phyloP scores from a whole-genome alignment of 2,329 filamentous ascomycete genomes.

The Xylariaceae sp. region DNA sequence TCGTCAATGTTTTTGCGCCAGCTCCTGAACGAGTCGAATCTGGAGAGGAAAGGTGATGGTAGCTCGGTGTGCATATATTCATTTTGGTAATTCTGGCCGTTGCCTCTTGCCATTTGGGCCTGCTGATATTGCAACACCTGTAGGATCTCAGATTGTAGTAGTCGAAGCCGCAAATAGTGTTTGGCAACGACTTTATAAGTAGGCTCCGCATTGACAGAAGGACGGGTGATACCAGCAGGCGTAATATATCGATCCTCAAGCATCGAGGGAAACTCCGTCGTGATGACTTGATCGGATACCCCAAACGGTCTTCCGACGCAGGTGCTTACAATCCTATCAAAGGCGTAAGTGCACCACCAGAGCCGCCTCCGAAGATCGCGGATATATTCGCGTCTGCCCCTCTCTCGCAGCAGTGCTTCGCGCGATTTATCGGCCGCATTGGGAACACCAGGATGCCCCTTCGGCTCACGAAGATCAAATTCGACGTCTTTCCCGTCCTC shows the following conservation, averaged over 20 bases:
- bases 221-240: constrained; percentile 62
- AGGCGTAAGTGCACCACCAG: constrained; percentile 96
- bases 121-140: constrained; percentile 92
- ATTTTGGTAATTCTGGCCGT: constrained; percentile 58
- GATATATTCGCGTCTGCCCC: constrained; percentile 71
- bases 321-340: constrained; percentile 90
- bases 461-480: constrained; percentile 49
- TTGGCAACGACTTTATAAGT: constrained; percentile 89
- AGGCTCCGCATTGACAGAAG: constrained; percentile 53
- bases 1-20: constrained; percentile 87
- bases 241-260: constrained; percentile 88
- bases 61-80: constrained; percentile 72
- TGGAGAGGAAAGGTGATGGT: constrained; percentile 76
- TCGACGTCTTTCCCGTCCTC: constrained; percentile 71
- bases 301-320: constrained; percentile 92
- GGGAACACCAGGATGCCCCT: constrained; percentile 34
- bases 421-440: constrained; percentile 30
- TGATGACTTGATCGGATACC: constrained; percentile 93
- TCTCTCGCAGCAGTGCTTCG: constrained; percentile 43
- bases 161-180: constrained; percentile 83
- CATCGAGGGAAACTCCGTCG: constrained; percentile 86
- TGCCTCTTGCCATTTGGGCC: constrained; percentile 67
- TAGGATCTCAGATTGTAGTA: constrained; percentile 90
- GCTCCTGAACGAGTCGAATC: constrained; percentile 77
- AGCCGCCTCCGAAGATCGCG: constrained; percentile 79